Conservation (phyloP, 495 filamentous ascomycete species). For the Xylaria nigripes region DNA sequence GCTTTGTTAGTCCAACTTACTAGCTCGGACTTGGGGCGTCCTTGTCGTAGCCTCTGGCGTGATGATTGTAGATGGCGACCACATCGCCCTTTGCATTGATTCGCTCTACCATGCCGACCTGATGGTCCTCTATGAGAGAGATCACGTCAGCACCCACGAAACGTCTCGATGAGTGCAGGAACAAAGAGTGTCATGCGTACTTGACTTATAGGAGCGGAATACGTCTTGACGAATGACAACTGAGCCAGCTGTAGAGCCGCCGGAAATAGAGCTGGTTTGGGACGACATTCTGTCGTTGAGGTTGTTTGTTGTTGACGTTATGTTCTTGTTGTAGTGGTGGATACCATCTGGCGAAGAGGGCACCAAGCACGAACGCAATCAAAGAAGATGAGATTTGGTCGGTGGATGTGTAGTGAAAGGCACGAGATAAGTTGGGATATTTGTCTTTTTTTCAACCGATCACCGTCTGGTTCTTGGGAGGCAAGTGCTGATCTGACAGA, state of each 20-base stretch:
- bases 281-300: slow-evolving; percentile 2
- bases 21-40: slow-evolving; percentile 1
- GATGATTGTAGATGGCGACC: slow-evolving; percentile 1
- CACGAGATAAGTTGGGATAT: too few species aligned
- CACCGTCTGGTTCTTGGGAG: too few species aligned
- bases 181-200: not conserved
- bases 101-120: not conserved
- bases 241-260: not conserved
- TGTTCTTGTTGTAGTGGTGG: too few species aligned
- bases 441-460: too few species aligned
- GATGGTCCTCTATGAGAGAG: slow-evolving; percentile 1
- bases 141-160: not conserved
- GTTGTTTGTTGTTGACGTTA: not conserved
- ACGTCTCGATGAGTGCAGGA: too few species aligned
- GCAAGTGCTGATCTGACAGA: too few species aligned
- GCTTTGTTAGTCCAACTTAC: not conserved
- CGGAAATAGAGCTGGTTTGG: not conserved
- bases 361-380: not conserved
- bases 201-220: not conserved
- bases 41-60: not conserved
- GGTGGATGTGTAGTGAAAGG: too few species aligned
- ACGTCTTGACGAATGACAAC: not conserved
- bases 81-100: not conserved
- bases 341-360: not conserved
- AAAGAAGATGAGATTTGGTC: too few species aligned